These are phyloP conservation scores for Penicilliopsis zonata DNA, from an alignment of 495 filamentous ascomycete genomes.

Conservation along the genomic window DNA sequence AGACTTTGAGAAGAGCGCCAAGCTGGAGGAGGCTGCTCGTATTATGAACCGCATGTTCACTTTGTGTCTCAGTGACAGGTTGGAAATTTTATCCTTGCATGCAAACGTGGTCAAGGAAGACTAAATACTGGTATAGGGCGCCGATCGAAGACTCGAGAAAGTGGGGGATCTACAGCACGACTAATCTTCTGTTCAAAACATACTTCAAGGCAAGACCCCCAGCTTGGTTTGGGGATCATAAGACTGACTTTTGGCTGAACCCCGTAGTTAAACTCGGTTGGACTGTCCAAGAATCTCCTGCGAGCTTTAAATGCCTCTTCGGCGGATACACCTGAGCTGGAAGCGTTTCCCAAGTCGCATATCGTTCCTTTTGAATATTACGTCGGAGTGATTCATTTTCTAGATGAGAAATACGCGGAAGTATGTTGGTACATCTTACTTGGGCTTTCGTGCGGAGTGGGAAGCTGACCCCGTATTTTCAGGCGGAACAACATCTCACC, in stretches of 20 bases:
- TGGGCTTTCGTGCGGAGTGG: background rate
- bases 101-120: too few relatives aligned
- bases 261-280: slow-evolving; percentile 61
- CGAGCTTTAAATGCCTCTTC: slow-evolving; percentile 62
- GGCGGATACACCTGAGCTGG: slow-evolving; percentile 63
- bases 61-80: slow-evolving; percentile 82
- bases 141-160: slow-evolving; percentile 83
- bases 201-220: slow-evolving; percentile 79
- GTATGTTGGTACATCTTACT: slow-evolving; percentile 25
- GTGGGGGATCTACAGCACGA: slow-evolving; percentile 91
- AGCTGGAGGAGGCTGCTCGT: slow-evolving; percentile 79
- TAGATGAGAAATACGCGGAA: slow-evolving; percentile 81
- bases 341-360: slow-evolving; percentile 72
- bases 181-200: slow-evolving; percentile 91
- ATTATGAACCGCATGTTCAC: slow-evolving; percentile 82
- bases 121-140: slow-evolving; percentile 43
- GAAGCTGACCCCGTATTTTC: slow-evolving; percentile 10
- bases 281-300: slow-evolving; percentile 82
- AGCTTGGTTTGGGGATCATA: background rate
- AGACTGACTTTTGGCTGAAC: background rate
- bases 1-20: slow-evolving; percentile 59
- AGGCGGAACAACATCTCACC: slow-evolving; percentile 73
- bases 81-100: slow-evolving; percentile 2
- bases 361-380: slow-evolving; percentile 97
- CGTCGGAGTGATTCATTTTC: slow-evolving; percentile 73